phyloP scores from a whole-genome alignment of 306 rosid genomes.

The Dalbergia oliveri region DNA sequence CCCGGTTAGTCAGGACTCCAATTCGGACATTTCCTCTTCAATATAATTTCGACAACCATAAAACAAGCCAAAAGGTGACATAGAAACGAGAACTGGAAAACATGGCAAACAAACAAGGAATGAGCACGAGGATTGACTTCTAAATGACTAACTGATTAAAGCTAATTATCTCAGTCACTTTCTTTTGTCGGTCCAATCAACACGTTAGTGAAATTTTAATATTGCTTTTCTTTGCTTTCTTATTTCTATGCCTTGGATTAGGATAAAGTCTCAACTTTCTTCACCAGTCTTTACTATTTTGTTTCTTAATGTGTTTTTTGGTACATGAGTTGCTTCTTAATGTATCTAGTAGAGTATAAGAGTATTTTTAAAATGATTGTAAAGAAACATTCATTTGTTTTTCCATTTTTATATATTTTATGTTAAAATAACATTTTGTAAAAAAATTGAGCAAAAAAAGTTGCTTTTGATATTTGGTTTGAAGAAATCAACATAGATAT shows the following conservation, averaged over 20 bases:
- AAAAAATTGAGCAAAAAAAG: too few species aligned
- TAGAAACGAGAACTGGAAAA: background rate
- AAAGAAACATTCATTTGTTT: background rate
- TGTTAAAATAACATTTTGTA: too few species aligned
- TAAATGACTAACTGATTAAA: background rate
- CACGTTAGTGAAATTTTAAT: background rate
- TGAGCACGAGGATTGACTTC: constrained; percentile 53
- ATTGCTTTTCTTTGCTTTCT: background rate
- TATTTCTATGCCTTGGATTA: background rate
- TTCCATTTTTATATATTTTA: background rate
- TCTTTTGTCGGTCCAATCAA: constrained; percentile 43
- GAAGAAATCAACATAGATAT: too few species aligned
- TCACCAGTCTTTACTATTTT: background rate
- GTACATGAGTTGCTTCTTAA: background rate
- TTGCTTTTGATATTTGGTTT: too few species aligned
- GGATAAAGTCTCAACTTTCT: background rate
- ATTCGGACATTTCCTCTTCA: constrained; percentile 17
- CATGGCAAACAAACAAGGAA: constrained; percentile 22
- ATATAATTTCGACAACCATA: constrained; percentile 9
- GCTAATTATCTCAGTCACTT: constrained; percentile 19
- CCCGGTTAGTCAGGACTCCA: constrained; percentile 23
- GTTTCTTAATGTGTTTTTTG: too few species aligned
- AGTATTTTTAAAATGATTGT: background rate
- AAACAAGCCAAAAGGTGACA: background rate
- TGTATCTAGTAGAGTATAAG: too few species aligned